Conservation (phyloP, 176 grass and related monocot species). For the Bonia amplexicaulis region DNA sequence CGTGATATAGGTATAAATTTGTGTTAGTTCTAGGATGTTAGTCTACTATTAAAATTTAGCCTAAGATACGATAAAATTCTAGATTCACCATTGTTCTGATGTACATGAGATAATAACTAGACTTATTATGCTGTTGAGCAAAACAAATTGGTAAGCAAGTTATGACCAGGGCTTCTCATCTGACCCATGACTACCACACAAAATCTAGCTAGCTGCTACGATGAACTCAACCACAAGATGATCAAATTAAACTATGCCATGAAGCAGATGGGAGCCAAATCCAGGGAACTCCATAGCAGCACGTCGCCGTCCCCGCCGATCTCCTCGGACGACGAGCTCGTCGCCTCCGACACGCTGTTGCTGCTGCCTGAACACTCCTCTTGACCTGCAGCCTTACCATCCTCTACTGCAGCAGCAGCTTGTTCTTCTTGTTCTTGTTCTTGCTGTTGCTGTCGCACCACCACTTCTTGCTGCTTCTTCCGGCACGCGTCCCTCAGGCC, state of each 20-base stretch:
- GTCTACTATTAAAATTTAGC: no score
- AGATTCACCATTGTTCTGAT: no score
- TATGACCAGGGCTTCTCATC: conserved; percentile 9
- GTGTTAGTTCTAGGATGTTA: no score
- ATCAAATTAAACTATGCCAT: conserved; percentile 18
- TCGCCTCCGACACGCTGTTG: background rate
- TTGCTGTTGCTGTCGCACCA: background rate
- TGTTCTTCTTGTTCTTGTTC: background rate
- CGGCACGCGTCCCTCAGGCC: conserved; percentile 53
- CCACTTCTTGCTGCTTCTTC: conserved; percentile 25
- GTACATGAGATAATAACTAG: background rate
- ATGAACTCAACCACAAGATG: background rate
- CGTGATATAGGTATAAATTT: no score
- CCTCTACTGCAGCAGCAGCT: background rate
- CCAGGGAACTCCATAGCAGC: conserved; percentile 59
- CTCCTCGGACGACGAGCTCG: background rate
- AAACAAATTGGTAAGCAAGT: conserved; percentile 21
- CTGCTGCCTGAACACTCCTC: conserved; percentile 6
- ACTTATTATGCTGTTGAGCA: conserved; percentile 1
- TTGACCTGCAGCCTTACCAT: background rate
- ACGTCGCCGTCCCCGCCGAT: conserved; percentile 18
- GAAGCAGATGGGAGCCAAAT: conserved; percentile 56
- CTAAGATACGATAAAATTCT: no score
- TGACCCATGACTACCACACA: conserved; percentile 11
- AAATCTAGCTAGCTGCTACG: conserved; percentile 10